These are phyloP conservation scores for Pseudogymnoascus sp. DNA, from an alignment of 2,329 filamentous ascomycete species.

Conservation along the genomic window DNA sequence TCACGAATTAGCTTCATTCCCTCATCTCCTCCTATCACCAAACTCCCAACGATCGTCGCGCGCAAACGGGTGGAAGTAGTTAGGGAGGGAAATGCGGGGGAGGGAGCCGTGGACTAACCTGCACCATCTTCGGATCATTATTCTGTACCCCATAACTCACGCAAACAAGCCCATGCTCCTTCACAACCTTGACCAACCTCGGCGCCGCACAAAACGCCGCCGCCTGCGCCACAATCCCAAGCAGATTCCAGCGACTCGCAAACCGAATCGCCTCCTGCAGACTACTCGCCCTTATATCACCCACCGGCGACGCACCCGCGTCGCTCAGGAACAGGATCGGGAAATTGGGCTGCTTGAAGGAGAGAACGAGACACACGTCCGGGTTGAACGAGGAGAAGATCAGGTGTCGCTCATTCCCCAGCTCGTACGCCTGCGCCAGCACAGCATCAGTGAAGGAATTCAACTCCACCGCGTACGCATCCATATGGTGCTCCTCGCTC, in stretches of 20 bases:
- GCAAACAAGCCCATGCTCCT: constrained; percentile 88
- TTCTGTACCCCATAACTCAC: constrained; percentile 90
- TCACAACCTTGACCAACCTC: constrained; percentile 81
- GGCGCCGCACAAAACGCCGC: constrained; percentile 86
- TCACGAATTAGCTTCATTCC: constrained; percentile 12
- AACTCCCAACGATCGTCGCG: neutral
- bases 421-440: constrained; percentile 70
- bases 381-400: constrained; percentile 98
- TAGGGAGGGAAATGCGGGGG: neutral
- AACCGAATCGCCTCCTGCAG: constrained; percentile 95
- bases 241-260: constrained; percentile 85
- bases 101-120: constrained; percentile 48
- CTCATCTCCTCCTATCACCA: neutral
- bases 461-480: constrained; percentile 88
- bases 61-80: no score
- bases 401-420: constrained; percentile 75
- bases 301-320: constrained; percentile 71
- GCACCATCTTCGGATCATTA: constrained; percentile 78
- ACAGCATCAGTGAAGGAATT: constrained; percentile 97
- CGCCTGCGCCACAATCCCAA: constrained; percentile 84
- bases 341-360: constrained; percentile 95
- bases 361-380: constrained; percentile 87
- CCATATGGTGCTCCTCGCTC: constrained; percentile 92
- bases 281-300: constrained; percentile 83
- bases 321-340: constrained; percentile 93